Evolutionary conservation across 805 yeast genomes (phyloP).

Genomic region (Kodamaea neixiangensis): DNA sequence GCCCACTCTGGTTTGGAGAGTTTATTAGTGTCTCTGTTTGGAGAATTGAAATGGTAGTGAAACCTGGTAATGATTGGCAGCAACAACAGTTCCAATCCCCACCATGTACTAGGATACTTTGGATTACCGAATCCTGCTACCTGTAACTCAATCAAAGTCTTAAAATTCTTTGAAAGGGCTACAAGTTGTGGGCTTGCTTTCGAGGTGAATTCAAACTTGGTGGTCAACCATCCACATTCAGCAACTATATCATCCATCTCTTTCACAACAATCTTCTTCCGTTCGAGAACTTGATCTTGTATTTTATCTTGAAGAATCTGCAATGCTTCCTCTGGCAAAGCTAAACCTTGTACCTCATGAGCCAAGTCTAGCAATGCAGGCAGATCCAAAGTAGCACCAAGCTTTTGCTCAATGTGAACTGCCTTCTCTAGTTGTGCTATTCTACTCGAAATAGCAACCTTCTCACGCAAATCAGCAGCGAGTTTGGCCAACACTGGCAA

Average conservation of each 20-base stretch:
- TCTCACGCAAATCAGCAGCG: conserved; percentile 1
- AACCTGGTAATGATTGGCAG: conserved; percentile 52
- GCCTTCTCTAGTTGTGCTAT: conserved; percentile 10
- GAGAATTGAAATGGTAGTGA: conserved; percentile 58
- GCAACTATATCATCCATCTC: conserved; percentile 12
- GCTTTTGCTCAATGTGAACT: conserved; percentile 2
- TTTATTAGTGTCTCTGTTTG: conserved; percentile 57
- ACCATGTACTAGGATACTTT: conserved; percentile 40
- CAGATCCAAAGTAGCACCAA: conserved; percentile 9
- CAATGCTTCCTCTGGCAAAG: background rate
- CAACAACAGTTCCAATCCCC: conserved; percentile 52
- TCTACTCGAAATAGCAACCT: conserved; percentile 3
- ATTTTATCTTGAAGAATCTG: conserved; percentile 8
- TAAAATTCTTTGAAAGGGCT: background rate
- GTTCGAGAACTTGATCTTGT: conserved; percentile 26
- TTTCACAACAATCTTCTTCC: conserved; percentile 14
- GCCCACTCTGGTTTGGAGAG: conserved; percentile 75
- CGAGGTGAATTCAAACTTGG: conserved; percentile 9
- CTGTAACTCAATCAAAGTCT: conserved; percentile 1
- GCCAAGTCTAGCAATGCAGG: conserved; percentile 15
- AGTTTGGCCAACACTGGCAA: conserved; percentile 13
- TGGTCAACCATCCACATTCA: conserved; percentile 5
- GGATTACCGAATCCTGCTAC: background rate
- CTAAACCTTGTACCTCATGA: conserved; percentile 11
- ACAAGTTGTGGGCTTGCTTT: conserved; percentile 4